phyloP scores from a whole-genome alignment of 805 yeast genomes.

The Metschnikowia picachoensis region DNA sequence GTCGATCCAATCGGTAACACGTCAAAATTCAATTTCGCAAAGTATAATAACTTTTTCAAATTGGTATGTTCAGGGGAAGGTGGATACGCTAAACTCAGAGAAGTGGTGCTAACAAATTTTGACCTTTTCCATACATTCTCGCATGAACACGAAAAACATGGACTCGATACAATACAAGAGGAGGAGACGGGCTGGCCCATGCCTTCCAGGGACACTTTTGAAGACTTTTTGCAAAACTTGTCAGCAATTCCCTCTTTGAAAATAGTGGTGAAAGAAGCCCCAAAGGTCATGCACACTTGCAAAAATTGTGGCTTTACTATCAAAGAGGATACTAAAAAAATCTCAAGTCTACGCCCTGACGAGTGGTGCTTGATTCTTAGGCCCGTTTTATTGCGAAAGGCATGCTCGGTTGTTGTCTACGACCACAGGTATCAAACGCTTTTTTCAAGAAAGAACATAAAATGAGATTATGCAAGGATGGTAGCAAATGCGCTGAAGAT shows the following conservation, averaged over 20 bases:
- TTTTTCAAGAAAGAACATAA: conserved; percentile 6
- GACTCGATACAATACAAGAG: conserved; percentile 10
- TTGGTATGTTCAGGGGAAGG: conserved; percentile 35
- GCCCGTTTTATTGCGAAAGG: conserved; percentile 14
- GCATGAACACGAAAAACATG: conserved; percentile 15
- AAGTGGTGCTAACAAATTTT: conserved; percentile 29
- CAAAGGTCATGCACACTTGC: conserved; percentile 25
- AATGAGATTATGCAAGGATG: conserved; percentile 1
- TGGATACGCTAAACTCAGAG: conserved; percentile 24
- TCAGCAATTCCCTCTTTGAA: conserved; percentile 22
- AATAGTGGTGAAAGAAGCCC: conserved; percentile 24
- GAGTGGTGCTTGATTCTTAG: conserved; percentile 20
- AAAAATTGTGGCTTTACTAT: conserved; percentile 30
- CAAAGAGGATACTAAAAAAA: conserved; percentile 10
- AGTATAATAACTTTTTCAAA: conserved; percentile 25
- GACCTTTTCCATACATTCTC: conserved; percentile 23
- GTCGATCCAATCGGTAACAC: conserved; percentile 11
- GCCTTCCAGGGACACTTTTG: conserved; percentile 22
- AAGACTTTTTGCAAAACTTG: conserved; percentile 18
- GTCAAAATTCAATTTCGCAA: conserved; percentile 29
- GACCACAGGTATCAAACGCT: conserved; percentile 14
- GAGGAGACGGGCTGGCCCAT: conserved; percentile 19
- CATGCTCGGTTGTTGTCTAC: conserved; percentile 15
- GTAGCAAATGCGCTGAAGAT: conserved; percentile 6
- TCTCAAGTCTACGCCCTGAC: conserved; percentile 10